Conservation (phyloP, 2,329 filamentous ascomycete species). For the Fusarium algeriense region DNA sequence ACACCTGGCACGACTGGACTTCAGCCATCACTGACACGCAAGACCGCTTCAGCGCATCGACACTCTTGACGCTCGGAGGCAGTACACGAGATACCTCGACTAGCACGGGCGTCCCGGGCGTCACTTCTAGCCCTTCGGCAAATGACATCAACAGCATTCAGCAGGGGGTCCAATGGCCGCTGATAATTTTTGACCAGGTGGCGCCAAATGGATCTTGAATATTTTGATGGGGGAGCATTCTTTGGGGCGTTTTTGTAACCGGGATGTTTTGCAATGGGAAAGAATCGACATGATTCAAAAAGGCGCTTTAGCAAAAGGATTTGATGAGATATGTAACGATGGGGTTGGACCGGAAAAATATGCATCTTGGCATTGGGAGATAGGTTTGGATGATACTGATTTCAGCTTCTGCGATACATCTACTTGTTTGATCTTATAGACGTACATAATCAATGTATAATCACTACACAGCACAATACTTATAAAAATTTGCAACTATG, state of each 20-base stretch:
- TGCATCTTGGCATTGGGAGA: conserved; percentile 19
- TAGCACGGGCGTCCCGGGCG: conserved; percentile 31
- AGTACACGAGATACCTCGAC: conserved; percentile 39
- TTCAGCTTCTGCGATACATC: conserved; percentile 20
- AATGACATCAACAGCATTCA: conserved; percentile 48
- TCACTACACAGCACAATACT: not conserved
- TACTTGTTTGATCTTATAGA: conserved; percentile 22
- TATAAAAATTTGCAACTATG: fast-evolving
- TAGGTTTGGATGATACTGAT: conserved; percentile 1
- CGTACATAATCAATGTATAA: conserved; percentile 30
- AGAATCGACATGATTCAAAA: conserved; percentile 11
- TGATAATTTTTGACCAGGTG: conserved; percentile 50
- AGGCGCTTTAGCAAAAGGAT: conserved; percentile 4
- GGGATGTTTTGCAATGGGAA: conserved; percentile 12
- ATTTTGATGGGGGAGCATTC: conserved; percentile 35
- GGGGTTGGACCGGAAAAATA: conserved; percentile 6
- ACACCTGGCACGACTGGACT: conserved; percentile 68
- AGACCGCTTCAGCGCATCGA: conserved; percentile 63
- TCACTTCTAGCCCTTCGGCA: conserved; percentile 31
- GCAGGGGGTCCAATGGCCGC: conserved; percentile 49
- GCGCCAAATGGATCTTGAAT: conserved; percentile 42
- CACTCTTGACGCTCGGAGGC: conserved; percentile 61
- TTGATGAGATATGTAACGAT: conserved; percentile 34
- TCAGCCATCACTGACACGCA: conserved; percentile 63
- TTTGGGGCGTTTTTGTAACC: conserved; percentile 27